Evolutionary conservation across 2,329 filamentous ascomycete genomes (phyloP), one percentile per base, ranked within the genome.

Genomic region (Fusarium sp.): DNA sequence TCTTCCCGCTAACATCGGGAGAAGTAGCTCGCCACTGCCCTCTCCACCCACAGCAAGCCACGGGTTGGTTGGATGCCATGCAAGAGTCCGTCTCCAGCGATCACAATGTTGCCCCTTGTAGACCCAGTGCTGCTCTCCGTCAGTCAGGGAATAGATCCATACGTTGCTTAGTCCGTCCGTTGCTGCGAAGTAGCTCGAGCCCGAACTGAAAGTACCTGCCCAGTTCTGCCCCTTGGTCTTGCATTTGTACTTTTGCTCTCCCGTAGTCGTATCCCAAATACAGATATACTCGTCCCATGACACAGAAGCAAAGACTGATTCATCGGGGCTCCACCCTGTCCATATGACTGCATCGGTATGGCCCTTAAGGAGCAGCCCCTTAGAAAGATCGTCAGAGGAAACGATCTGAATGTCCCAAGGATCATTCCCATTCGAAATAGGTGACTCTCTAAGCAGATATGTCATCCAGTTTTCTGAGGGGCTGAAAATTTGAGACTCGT

Each of bases 291-390:
- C 7, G 22, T 66, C 70, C 41, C 65, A 72, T 20, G 70, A 47
- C 8, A 73, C 42, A 15, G 70, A 72, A 39, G 70, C 70, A 35
- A 72, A 61, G 8, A 66, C 20, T 0, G 42, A 47, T 20, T 73
- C 70, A 22, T 73, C 65, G 4, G 33, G n/a, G 22, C 44, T 70
- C 70, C 70, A 72, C 3, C 70, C 70, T 18, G n/a, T 24, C 70
- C 70, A 72, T 51, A 55, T 61, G 22, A 72, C 42, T 7, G 47
- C 20, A 30, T 72, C 70, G 1, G 55, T 66, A 22, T 73, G 65
- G 0, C 45, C 70, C 24, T 55, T 30, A 10, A 73, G 38, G 6
- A 31, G 26, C 3, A 70, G 12, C 0, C 30, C 15, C 3, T 51
- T 26, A 11, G 47, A 30, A 14, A 58, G 39, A 20, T 60, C 20